Conservation (phyloP, 495 filamentous ascomycete genomes). For the Pyrenula aspistea region DNA sequence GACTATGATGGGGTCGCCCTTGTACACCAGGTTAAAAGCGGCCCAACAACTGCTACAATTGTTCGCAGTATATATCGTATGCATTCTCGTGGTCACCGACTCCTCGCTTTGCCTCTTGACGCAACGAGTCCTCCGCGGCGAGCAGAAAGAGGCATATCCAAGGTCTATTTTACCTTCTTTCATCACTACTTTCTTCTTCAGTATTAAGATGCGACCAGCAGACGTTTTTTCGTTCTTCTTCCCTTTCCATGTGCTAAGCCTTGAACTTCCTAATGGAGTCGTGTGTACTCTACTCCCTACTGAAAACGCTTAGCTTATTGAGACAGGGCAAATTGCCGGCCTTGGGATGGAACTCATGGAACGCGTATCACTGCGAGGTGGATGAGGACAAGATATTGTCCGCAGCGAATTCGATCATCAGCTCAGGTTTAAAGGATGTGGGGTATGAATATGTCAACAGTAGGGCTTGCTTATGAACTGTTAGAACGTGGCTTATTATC, state of each 20-base stretch:
- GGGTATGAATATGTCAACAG: slow-evolving; percentile 43
- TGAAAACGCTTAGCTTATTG: neutral
- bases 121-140: too few species aligned
- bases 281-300: neutral
- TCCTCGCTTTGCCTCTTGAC: too few species aligned
- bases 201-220: neutral
- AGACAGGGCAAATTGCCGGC: slow-evolving; percentile 20
- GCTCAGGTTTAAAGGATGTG: slow-evolving; percentile 35
- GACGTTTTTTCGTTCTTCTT: neutral
- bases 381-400: slow-evolving; percentile 32
- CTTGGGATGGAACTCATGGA: slow-evolving; percentile 40
- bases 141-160: too few species aligned
- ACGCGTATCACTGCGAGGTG: slow-evolving; percentile 41
- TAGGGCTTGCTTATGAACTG: neutral
- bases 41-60: too few species aligned
- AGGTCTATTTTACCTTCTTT: too few species aligned
- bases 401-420: slow-evolving; percentile 33
- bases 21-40: too few species aligned
- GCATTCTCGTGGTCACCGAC: too few species aligned
- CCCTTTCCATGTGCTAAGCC: neutral
- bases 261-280: neutral
- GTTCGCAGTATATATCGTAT: too few species aligned
- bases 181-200: too few species aligned
- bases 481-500: neutral
- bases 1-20: too few species aligned